Evolutionary conservation across 345 rosid species (phyloP).

Genomic region (Cardamine chenopodiifolia): DNA sequence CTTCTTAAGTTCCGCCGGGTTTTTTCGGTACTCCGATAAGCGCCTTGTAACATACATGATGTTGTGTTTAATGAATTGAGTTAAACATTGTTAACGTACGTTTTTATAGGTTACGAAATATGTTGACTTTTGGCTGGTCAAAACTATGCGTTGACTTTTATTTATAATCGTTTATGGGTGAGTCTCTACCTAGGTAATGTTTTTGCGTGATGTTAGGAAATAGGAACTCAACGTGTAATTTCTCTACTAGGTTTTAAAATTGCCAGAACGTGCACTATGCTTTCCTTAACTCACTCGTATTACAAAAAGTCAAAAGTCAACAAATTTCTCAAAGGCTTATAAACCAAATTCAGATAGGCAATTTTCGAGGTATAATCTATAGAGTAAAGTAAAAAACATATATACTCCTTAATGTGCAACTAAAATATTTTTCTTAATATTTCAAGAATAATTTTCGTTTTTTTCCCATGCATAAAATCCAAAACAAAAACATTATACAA

Average conservation of each 20-base stretch:
- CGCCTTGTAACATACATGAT: slow-evolving; percentile 31
- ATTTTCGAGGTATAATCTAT: neutral
- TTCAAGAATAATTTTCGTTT: neutral
- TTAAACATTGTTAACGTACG: neutral
- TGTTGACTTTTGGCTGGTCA: slow-evolving; percentile 8
- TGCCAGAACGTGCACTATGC: too few relatives aligned
- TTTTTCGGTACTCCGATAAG: slow-evolving; percentile 52
- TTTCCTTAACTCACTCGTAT: too few relatives aligned
- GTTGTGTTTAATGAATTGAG: neutral
- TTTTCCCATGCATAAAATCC: neutral
- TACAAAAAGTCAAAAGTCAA: slow-evolving; percentile 2
- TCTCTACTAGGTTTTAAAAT: too few relatives aligned
- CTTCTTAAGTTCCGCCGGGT: slow-evolving; percentile 38
- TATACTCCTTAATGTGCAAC: neutral
- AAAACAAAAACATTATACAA: slow-evolving; percentile 20
- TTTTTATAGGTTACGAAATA: neutral
- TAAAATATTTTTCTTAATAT: neutral
- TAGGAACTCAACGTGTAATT: neutral
- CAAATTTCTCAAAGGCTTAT: neutral
- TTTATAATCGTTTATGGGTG: too few relatives aligned
- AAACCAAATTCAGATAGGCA: neutral
- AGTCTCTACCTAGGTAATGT: too few relatives aligned
- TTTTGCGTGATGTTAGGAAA: too few relatives aligned
- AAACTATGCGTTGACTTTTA: neutral
- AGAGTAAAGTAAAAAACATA: neutral